Evolutionary conservation across 1,139 yeast species (phyloP), one percentile per base, ranked within the genome.

Genomic region (Nadsonia starkeyi-henricii): DNA sequence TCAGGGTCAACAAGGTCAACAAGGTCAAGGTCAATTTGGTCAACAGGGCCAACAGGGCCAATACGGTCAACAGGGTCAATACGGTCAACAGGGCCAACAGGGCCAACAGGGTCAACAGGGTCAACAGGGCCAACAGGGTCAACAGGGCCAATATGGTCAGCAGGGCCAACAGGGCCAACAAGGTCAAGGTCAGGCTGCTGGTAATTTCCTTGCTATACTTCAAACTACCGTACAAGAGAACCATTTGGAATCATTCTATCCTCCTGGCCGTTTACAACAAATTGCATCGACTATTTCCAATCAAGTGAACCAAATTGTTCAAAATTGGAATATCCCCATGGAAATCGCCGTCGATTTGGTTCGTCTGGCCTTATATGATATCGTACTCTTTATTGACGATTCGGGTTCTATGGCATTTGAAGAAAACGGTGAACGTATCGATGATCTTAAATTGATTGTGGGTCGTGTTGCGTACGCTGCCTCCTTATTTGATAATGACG

Each of bases 351-450:
- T 55, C 26, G 66, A 63, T 50, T 50, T 61, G 20, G 60, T 60
- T 36, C 57, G 63, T 5, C 53, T 63, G 41, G 62, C 67, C 5
- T 57, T 63, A 9, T 63, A 62, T 51, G 67, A 63, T 49, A 58
- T 63, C 49, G 59, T 63, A 23, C 51, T 63, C 19, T 62, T 55
- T 47, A 60, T 62, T 28, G 67, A 63, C 48, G 67, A 63, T 49
- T 62, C 66, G 9, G 67, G 67, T 5, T 62, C 66, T 30, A 63
- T 63, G 67, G 57, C 64, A 2, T 62, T 62, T 50, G 66, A 62
- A 51, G 66, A 62, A 50, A 61, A 60, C 45, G 67, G 67, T 17
- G 65, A 62, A 50, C 59, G 67, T 43, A 62, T 63, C 47, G 65
- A 62, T 41, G 67, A 63, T 47, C 53, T 63, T 47, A 61, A 62